These are phyloP conservation scores for Pelargonium myrrhifolium DNA, from an alignment of 441 rosid genomes.

Conservation along the genomic window DNA sequence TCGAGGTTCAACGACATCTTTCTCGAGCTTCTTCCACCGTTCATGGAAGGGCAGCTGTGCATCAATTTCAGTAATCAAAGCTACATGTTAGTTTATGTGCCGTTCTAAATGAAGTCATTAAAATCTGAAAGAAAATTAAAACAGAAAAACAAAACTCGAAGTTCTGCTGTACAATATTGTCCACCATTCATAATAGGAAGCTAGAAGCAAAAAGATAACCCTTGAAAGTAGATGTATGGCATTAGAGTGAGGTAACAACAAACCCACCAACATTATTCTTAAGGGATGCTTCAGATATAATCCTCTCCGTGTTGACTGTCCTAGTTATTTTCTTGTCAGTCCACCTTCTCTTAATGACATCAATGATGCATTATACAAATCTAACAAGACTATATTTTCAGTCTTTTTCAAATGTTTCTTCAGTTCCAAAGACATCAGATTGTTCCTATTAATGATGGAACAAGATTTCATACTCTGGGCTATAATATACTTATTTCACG, in stretches of 20 bases:
- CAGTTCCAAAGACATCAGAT: constrained; percentile 1
- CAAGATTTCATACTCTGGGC: neutral
- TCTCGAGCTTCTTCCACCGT: constrained; percentile 94
- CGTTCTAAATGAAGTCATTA: neutral
- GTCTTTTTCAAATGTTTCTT: neutral
- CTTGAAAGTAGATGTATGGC: neutral
- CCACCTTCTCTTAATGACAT: neutral
- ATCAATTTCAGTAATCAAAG: neutral
- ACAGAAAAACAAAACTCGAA: neutral
- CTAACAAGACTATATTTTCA: neutral
- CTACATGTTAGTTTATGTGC: neutral
- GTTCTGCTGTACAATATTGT: neutral
- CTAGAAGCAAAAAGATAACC: neutral
- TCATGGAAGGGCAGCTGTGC: constrained; percentile 88
- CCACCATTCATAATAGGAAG: neutral
- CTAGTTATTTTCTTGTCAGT: neutral
- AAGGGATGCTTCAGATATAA: constrained; percentile 2
- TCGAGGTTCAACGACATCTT: constrained; percentile 91
- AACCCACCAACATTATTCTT: neutral
- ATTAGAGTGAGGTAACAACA: neutral
- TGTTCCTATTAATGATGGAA: neutral
- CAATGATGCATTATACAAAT: neutral
- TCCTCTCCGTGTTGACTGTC: neutral
- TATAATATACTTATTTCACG: neutral
- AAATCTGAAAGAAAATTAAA: constrained; percentile 16